Percentiles rank a stretch among this genome's conserved stretches.
These are phyloP conservation scores for Polygonum aviculare DNA, from an alignment of 148 eudicot genomes.

Conservation along the genomic window DNA sequence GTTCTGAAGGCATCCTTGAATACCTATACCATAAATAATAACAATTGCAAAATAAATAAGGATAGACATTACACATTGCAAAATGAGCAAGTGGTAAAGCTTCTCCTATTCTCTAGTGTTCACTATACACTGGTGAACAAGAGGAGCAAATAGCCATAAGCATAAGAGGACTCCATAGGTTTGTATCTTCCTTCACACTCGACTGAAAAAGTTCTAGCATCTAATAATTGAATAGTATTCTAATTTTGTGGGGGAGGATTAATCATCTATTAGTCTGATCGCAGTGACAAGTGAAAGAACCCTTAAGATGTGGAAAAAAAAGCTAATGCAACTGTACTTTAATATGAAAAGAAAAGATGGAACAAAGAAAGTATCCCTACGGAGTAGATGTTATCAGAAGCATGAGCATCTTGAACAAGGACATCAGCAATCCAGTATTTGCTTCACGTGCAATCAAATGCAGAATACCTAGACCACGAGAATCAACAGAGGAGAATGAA, in stretches of 20 bases:
- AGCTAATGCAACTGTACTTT: background rate
- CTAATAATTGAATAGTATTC: background rate
- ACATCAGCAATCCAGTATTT: slow-evolving; percentile 59
- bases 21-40: slow-evolving; percentile 36
- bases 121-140: background rate
- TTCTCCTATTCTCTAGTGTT: background rate
- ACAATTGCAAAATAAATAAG: background rate
- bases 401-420: slow-evolving; percentile 66
- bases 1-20: slow-evolving; percentile 80
- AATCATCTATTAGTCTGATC: background rate
- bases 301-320: background rate
- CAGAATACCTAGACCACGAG: slow-evolving; percentile 54
- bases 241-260: background rate
- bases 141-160: background rate
- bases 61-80: background rate
- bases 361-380: slow-evolving; percentile 29
- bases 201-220: background rate
- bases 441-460: slow-evolving; percentile 69
- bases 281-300: background rate
- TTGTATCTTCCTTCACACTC: background rate
- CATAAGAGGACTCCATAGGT: background rate
- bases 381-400: slow-evolving; percentile 91
- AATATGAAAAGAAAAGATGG: background rate
- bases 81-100: background rate
- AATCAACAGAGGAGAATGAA: slow-evolving; percentile 12